Evolutionary conservation across 768 basidiomycete species (phyloP).

Genomic region (Rhizopogon vesiculosus): DNA sequence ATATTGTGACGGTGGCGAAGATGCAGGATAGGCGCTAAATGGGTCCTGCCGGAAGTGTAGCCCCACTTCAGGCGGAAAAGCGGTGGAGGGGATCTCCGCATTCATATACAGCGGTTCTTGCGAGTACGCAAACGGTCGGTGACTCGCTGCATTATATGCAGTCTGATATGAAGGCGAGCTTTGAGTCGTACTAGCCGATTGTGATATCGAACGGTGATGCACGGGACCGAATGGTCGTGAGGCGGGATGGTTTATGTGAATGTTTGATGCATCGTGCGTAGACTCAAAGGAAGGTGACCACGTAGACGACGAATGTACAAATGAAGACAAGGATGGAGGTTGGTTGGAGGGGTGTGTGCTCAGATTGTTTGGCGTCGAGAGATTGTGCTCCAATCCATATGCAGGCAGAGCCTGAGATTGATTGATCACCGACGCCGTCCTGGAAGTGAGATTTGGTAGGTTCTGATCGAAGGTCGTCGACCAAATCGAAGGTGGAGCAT

Average conservation of each 20-base stretch:
- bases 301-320: slow-evolving; percentile 2
- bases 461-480: slow-evolving; percentile 52
- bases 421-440: neutral
- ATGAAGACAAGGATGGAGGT: neutral
- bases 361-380: slow-evolving; percentile 9
- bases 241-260: neutral
- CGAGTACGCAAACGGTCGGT: neutral
- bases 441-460: neutral
- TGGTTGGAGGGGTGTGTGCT: slow-evolving; percentile 10
- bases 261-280: slow-evolving; percentile 10
- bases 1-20: slow-evolving; percentile 10
- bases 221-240: slow-evolving; percentile 3
- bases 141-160: neutral
- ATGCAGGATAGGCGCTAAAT: slow-evolving; percentile 4
- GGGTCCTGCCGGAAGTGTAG: neutral
- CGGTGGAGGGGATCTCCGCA: neutral
- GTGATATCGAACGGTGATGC: slow-evolving; percentile 13
- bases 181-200: slow-evolving; percentile 11
- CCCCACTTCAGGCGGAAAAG: neutral
- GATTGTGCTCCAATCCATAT: slow-evolving; percentile 1
- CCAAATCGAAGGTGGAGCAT: slow-evolving; percentile 61
- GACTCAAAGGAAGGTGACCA: slow-evolving; percentile 25
- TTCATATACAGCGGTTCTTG: slow-evolving; percentile 1
- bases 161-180: slow-evolving; percentile 9
- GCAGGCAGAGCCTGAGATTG: neutral